phyloP scores from a whole-genome alignment of 495 filamentous ascomycete genomes.

The Neurospora terricola region DNA sequence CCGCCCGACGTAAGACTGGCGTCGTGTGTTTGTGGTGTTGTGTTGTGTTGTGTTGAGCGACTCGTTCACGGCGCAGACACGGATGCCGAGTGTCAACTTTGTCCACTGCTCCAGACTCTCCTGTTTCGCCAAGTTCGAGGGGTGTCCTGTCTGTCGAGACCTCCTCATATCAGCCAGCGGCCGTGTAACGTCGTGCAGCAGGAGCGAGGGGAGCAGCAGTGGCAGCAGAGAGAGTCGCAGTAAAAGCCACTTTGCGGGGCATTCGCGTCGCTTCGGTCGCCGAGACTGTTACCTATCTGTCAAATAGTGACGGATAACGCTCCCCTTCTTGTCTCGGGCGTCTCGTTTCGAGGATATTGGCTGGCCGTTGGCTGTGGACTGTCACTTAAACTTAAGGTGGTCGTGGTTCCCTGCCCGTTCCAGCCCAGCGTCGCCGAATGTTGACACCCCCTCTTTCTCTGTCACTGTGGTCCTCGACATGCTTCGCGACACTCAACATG shows the following conservation, averaged over 20 bases:
- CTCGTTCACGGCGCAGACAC: not conserved
- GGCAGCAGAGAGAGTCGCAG: not conserved
- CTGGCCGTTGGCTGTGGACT: not conserved
- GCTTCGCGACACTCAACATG: not conserved
- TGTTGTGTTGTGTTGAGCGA: not conserved
- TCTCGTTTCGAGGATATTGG: not conserved
- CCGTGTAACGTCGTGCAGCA: not conserved
- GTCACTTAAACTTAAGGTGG: not conserved
- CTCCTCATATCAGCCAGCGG: not conserved
- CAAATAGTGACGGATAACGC: not conserved
- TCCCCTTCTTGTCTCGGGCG: not conserved
- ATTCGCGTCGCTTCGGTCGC: not conserved
- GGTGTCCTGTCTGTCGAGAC: not conserved
- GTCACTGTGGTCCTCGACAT: not conserved
- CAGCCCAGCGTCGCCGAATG: not conserved
- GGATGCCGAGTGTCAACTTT: not conserved
- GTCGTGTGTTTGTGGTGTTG: not conserved
- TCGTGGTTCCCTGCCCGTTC: not conserved
- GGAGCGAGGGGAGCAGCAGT: not conserved
- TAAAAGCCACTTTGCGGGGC: not conserved
- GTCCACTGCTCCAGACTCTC: not conserved
- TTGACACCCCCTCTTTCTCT: not conserved
- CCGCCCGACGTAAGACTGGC: not conserved
- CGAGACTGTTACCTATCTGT: not conserved
- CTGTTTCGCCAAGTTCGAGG: not conserved